Conservation (phyloP, 2,329 filamentous ascomycete species). For the Chaetothyriales sp. region DNA sequence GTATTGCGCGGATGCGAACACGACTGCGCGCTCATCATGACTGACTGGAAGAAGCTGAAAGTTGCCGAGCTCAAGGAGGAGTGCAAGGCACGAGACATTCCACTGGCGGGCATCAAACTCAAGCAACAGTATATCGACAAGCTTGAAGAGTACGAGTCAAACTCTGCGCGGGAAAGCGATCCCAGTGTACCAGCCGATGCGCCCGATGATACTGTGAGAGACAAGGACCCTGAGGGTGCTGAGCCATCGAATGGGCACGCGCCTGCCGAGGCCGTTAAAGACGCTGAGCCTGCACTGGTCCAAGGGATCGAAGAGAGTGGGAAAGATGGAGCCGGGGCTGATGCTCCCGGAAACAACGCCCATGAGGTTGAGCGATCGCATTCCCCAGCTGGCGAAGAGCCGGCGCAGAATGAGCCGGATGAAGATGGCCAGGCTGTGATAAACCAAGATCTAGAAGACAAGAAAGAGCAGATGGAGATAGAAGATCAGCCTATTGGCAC, state of each 20-base stretch:
- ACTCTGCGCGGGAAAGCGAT: constrained; percentile 1
- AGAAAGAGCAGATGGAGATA: neutral
- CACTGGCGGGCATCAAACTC: constrained; percentile 54
- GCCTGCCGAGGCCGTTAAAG: constrained; percentile 19
- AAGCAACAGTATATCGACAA: constrained; percentile 50
- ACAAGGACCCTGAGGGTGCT: constrained; percentile 1
- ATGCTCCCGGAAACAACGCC: neutral
- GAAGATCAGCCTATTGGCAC: neutral
- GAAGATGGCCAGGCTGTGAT: neutral
- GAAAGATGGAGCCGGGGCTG: neutral
- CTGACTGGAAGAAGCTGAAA: constrained; percentile 46
- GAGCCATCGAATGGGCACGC: constrained; percentile 18
- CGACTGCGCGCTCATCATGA: constrained; percentile 23
- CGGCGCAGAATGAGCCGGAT: neutral
- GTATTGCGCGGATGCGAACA: constrained; percentile 18
- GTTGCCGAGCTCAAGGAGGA: constrained; percentile 62
- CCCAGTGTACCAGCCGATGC: constrained; percentile 1
- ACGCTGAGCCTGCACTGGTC: constrained; percentile 4
- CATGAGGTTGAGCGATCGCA: neutral
- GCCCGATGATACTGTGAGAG: neutral
- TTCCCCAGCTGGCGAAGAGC: neutral
- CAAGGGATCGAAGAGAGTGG: constrained; percentile 6
- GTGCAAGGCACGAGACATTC: constrained; percentile 55
- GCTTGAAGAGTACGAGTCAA: constrained; percentile 30
- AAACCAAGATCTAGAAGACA: neutral